phyloP scores from a whole-genome alignment of 2,329 filamentous ascomycete species.

The Venturia aucupariae region DNA sequence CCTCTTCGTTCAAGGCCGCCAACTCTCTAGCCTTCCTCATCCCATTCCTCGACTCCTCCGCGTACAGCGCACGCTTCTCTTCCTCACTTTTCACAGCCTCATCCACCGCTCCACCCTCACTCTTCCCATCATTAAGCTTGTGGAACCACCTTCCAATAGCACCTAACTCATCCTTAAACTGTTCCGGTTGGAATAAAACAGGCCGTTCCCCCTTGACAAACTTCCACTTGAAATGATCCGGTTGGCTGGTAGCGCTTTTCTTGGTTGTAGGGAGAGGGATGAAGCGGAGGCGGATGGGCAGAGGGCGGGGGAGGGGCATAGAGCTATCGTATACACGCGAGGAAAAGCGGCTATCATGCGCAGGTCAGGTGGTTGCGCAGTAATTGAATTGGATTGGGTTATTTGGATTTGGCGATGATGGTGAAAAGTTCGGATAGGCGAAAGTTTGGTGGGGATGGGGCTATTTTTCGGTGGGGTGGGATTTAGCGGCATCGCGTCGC shows the following conservation, averaged over 20 bases:
- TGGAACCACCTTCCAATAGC: not conserved
- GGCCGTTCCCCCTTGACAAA: not conserved
- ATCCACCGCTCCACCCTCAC: not conserved
- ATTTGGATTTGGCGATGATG: not conserved
- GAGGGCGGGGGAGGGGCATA: not conserved
- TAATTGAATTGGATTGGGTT: not conserved
- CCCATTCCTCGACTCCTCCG: not conserved
- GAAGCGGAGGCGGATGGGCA: not conserved
- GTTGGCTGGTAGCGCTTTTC: not conserved
- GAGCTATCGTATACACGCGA: too few species aligned
- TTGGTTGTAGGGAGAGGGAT: not conserved
- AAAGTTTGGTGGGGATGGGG: not conserved
- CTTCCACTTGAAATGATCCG: slow-evolving; percentile 3
- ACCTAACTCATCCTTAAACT: slow-evolving; percentile 4
- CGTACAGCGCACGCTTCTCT: not conserved
- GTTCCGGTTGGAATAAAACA: not conserved
- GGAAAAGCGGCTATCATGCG: too few species aligned
- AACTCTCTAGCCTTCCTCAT: too few species aligned
- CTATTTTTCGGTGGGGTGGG: not conserved
- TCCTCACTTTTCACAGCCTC: not conserved
- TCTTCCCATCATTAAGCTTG: not conserved
- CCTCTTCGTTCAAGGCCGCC: too few species aligned
- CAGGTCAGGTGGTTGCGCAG: not conserved
- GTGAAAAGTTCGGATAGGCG: not conserved
- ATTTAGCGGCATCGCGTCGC: not conserved